Base-by-base conservation (phyloP, 2,329 filamentous ascomycete genomes). In the Phyllosticta citrichinensis region DNA sequence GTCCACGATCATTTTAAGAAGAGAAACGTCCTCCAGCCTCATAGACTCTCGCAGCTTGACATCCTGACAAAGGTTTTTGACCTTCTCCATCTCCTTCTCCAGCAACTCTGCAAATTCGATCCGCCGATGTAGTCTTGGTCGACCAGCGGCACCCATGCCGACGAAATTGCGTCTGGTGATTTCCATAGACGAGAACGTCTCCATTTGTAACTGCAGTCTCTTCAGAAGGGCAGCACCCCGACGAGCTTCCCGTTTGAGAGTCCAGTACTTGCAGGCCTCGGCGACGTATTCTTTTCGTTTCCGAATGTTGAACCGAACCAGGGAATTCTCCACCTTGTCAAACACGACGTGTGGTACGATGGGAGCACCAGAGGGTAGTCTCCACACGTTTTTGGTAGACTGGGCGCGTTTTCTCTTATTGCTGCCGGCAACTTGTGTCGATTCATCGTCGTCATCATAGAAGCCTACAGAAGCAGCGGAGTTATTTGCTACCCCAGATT, bases 201-300 rank as follows among this genome's bases (percentile, higher is more conserved):
- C 93, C 81, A 97, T 88, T 73, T 97, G 92, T 62, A 97, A 77
- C 72, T 99, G 94, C 20, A 99, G 80, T 40, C 94, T 86, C 76
- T 97, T 97, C 63, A 99, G 81, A 60, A 99, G 80, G 3, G 94
- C 91, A 30, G 94, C 94, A 55, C 94, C 94, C 62, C 94, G 83
- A 35, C 94, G 86, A 64, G 93, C 89, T 73, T 99, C 94, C 61
- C 94, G 85, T 77, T 99, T 99, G 64, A 99, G 75, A 0, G 94
- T 97, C 94, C 94, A 99, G 75, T 97, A 99, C 67, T 91, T 91
- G 76, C 93, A 97, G 1, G 89, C 89, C 73, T 97, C 93, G 62
- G 91, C 87, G 2, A 95, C 87, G 72, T 91, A 99, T 63, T 97
- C 92, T 70, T 95, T 96, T 58, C 91, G 85, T 71, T 94, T 95